Conservation (phyloP, 228 moss, liverwort and hornwort genomes). For the Sphagnum fallax region DNA sequence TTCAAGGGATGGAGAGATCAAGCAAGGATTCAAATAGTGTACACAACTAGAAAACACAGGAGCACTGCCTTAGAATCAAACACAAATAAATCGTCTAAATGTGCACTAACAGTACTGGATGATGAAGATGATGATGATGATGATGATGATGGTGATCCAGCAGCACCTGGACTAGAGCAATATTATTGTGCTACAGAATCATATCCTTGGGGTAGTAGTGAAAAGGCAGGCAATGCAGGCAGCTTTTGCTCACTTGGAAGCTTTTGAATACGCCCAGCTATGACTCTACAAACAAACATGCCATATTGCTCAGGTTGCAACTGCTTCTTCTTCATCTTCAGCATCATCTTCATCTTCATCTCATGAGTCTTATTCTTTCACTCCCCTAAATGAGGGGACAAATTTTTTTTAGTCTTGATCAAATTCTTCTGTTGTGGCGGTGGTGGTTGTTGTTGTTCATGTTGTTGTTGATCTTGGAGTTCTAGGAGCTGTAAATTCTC, state of each 20-base stretch:
- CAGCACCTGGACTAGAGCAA: constrained; percentile 11
- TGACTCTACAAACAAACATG: constrained; percentile 90
- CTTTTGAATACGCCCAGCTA: constrained; percentile 69
- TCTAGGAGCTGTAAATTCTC: no score
- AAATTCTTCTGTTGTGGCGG: no score
- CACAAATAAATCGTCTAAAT: constrained; percentile 68
- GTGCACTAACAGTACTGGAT: constrained; percentile 9
- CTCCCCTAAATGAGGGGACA: no score
- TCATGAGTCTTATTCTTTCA: no score
- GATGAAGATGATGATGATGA: no score
- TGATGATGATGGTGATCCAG: no score
- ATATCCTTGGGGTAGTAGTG: constrained; percentile 48
- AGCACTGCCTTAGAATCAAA: constrained; percentile 75
- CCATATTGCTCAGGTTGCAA: constrained; percentile 16
- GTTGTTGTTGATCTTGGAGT: no score
- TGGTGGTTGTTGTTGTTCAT: no score
- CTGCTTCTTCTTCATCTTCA: constrained; percentile 4
- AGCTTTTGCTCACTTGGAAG: constrained; percentile 26
- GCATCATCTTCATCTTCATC: no score
- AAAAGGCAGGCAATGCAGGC: constrained; percentile 9
- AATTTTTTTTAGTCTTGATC: no score
- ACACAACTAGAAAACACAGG: constrained; percentile 87
- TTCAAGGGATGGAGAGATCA: not conserved
- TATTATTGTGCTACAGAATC: constrained; percentile 62
- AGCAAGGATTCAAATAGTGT: constrained; percentile 33